Base-by-base conservation (phyloP, 805 yeast genomes). In the Candida pini region DNA sequence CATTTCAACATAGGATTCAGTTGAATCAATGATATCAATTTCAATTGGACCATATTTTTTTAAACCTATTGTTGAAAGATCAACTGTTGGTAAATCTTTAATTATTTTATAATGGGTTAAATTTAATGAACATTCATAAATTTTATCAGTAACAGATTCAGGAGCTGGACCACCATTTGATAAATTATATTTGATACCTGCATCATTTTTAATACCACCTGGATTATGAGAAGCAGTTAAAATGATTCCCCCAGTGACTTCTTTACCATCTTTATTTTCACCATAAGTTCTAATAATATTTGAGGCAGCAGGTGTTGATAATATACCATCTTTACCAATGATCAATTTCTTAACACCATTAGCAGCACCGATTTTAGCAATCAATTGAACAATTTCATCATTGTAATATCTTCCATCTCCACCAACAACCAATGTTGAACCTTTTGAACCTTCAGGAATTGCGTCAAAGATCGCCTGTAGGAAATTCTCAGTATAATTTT, bases 81-180 rank as follows among this genome's bases (percentile, higher is more conserved):
- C 88, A 34, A 90, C 58, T n/a, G 63, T 54, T 15, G 83, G 85
- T 36, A 87, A 64, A 33, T 75, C 72, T 25, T 60, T 58, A 14
- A 74, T 62, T 36, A 74, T 71, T 55, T 78, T 76, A 64, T 86
- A 90, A 30, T 63, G 54, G 6, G 69, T 56, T 49, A 92, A 64
- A 26, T 60, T 51, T 54, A 70, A 73, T 15, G 95, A 76, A 19
- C 66, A 69, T 39, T 78, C 89, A 66, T 64, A 92, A 54, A 90
- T 92, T 59, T 79, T 76, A 64, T 90, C 75, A 9, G 98, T 90
- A 40, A 92, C 94, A 12, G 82, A 64, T 60, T 90, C 98, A 9
- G 98, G 98, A 9, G 97, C 97, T 27, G 98, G 98, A 3, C 96
- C 98, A 47, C 98, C 98, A 56, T 90, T 90, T 44, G 84, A 75